Conservation (phyloP, 2,329 filamentous ascomycete genomes). For the Tolypocladium endophyticum region DNA sequence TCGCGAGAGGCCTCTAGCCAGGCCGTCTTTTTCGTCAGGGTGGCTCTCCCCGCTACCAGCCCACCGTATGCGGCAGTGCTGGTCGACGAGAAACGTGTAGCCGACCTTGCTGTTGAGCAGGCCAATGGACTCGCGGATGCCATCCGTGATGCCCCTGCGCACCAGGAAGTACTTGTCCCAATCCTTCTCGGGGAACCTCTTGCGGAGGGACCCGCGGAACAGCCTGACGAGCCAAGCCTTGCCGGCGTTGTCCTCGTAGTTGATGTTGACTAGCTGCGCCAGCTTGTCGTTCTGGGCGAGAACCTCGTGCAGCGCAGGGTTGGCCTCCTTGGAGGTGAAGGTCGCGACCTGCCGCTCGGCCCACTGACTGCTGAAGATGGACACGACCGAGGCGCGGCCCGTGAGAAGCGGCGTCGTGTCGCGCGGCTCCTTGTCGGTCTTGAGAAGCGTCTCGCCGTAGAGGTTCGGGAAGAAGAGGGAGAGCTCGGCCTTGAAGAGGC, state of each 20-base stretch:
- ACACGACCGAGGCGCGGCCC: constrained; percentile 68
- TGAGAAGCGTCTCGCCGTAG: constrained; percentile 63
- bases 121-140: constrained; percentile 53
- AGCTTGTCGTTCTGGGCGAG: constrained; percentile 40
- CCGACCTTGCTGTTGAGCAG: constrained; percentile 85
- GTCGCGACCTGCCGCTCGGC: constrained; percentile 68
- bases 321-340: constrained; percentile 56
- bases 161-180: constrained; percentile 55
- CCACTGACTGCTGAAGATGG: constrained; percentile 76
- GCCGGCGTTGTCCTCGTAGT: constrained; percentile 72
- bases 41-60: constrained; percentile 68
- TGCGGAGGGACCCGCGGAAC: constrained; percentile 44
- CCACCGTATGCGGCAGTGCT: constrained; percentile 85
- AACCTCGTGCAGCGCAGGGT: constrained; percentile 57
- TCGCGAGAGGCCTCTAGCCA: constrained; percentile 54
- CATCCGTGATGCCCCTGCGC: constrained; percentile 44
- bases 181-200: constrained; percentile 36
- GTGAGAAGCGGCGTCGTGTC: constrained; percentile 69
- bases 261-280: constrained; percentile 75
- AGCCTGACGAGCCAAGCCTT: constrained; percentile 48
- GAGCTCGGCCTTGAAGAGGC: constrained; percentile 72
- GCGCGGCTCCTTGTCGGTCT: constrained; percentile 33
- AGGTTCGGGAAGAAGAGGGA: constrained; percentile 94
- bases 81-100: constrained; percentile 85
- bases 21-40: constrained; percentile 53